Evolutionary conservation across 148 eudicot genomes (phyloP), one percentile per base, ranked within the genome.

Genomic region (Spergularia bocconei): DNA sequence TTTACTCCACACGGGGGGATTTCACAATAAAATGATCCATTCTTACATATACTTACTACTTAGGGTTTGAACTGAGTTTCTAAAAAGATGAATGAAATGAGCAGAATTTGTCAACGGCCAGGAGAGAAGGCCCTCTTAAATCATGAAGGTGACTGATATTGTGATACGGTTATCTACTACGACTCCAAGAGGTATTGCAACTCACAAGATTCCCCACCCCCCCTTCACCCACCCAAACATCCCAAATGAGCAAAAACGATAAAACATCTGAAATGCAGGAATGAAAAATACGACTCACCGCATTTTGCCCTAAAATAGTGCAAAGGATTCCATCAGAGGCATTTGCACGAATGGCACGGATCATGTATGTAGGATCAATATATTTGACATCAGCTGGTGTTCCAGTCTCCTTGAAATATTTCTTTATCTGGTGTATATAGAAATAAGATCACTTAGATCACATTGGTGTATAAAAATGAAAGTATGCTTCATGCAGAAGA

Each of bases 281-380:
- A 1, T 58, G 58, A n/a, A 41, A n/a, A 66, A 48, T 15, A 47
- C 14, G 25, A 82, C 93, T 85, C 81, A 95, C 99, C 77, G 99
- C 99, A 86, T 95, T 95, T 90, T 96, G 99, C 63, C 99, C 99
- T 71, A 96, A 89, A 25, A 96, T 91, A 67, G 99, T 87, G 80
- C 99, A 96, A 23, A 92, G 92, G 77, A 96, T 96, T 79, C 97
- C 99, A 78, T 96, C 99, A 65, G 99, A 90, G 67, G 99, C 99
- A 91, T 96, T 96, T 75, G 99, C 97, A 79, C 99, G 97, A 84
- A 89, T 71, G 15, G 99, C 99, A 57, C 99, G 96, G 69, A 96
- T 85, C 99, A 96, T 96, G 75, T 96, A 96, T 33, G 99, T 96
- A 4, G 99, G 99, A 81, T 96, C 99, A 58, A 95, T 95, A 73